Base-by-base conservation (phyloP, 2,329 filamentous ascomycete genomes). In the Ophiostoma australiae region DNA sequence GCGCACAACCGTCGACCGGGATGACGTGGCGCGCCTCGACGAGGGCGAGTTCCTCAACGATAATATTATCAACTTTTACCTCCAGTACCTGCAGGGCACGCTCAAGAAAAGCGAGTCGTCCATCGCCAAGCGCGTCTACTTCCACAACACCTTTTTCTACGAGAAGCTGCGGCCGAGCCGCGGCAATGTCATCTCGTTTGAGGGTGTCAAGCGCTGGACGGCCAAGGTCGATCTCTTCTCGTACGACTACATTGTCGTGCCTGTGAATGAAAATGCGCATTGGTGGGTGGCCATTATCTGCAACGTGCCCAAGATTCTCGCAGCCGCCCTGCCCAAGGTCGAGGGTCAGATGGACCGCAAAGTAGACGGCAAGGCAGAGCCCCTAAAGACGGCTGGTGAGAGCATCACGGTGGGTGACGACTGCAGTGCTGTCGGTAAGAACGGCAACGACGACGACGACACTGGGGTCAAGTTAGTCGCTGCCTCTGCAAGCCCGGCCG, bases 251-350 rank as follows among this genome's bases (percentile, higher is more conserved):
- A 89, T 98, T 72, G 85, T 98, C 13, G 91, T 99, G 7, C 95
- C 95, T 0, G 92, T 99, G 78, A 96, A 97, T 76, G 91, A 97
- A 77, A 84, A 88, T 75, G 81, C 84, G 1, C 95, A 99, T 79
- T 99, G 96, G 95, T 98, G 95, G 80, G 83, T 98, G 74, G 93
- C 93, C 17, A 94, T 99, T 71, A 94, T 99, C 69, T 97, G 93
- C 85, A 97, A 99, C 76, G 85, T 94, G 2, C 86, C 88, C 3
- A 89, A 85, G 69, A 83, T 95, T 31, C 77, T 87, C 8, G 78
- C 78, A 1, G 69, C 48, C 2, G 69, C 72, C 1, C 8, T 73
- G 58, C 72, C 71, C 20, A 37, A 71, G 17, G 20, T 33, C 4
- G 65, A 68, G n/a, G 66, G 33, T 8, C 58, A 6, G n/a, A 33